Conservation (phyloP, 257 asterid species). For the Misopates orontium region DNA sequence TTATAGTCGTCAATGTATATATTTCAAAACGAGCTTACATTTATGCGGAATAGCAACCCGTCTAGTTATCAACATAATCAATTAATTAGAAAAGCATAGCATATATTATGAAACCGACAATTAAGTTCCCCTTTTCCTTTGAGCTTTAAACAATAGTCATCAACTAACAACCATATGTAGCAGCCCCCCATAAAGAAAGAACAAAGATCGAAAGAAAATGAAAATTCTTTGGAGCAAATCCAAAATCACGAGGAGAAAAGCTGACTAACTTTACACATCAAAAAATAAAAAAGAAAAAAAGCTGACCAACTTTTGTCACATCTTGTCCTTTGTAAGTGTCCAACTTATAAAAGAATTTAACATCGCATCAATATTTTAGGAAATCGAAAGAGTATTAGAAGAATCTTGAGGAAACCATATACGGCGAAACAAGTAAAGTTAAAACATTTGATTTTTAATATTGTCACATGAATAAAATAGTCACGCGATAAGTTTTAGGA, state of each 20-base stretch:
- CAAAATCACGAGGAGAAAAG: conserved; percentile 41
- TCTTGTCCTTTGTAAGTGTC: conserved; percentile 48
- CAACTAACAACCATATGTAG: background rate
- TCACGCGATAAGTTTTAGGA: conserved; percentile 42
- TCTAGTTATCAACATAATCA: too few species aligned
- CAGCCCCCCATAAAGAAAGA: background rate
- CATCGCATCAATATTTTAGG: conserved; percentile 27
- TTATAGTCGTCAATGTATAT: too few species aligned
- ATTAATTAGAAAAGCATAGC: conserved; percentile 4
- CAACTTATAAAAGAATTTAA: conserved; percentile 28
- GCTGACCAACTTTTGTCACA: conserved; percentile 47
- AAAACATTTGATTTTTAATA: conserved; percentile 32
- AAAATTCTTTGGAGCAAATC: background rate
- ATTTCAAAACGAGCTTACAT: too few species aligned
- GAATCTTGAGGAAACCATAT: conserved; percentile 51
- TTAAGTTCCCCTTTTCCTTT: conserved; percentile 2
- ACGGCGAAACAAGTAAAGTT: conserved; percentile 48
- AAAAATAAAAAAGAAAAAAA: background rate
- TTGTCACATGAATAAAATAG: conserved; percentile 26
- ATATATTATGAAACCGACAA: conserved; percentile 6
- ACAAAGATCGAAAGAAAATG: background rate
- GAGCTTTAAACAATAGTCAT: background rate
- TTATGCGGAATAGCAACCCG: too few species aligned
- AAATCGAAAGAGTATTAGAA: conserved; percentile 43
- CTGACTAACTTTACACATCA: conserved; percentile 9